Evolutionary conservation across 805 yeast genomes (phyloP).

Genomic region (Priceomyces carsonii): DNA sequence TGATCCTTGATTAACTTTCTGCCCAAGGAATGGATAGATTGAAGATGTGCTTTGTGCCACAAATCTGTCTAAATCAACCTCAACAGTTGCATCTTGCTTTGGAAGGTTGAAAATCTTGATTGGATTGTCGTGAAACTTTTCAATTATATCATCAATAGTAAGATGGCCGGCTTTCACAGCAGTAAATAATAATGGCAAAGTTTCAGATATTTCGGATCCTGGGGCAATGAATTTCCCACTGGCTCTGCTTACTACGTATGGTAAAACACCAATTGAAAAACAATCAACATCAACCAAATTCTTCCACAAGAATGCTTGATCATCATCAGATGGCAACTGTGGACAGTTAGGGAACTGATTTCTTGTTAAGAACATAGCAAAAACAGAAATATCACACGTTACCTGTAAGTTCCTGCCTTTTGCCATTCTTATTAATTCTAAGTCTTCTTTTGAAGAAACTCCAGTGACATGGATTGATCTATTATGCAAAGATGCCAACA

Average conservation of each 20-base stretch:
- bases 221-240: constrained; percentile 60
- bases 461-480: constrained; percentile 88
- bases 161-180: constrained; percentile 77
- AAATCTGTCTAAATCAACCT: constrained; percentile 77
- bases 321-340: constrained; percentile 78
- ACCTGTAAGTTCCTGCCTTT: constrained; percentile 79
- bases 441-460: constrained; percentile 77
- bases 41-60: constrained; percentile 40
- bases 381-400: constrained; percentile 86
- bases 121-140: constrained; percentile 79
- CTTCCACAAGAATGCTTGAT: constrained; percentile 82
- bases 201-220: constrained; percentile 78
- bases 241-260: constrained; percentile 68
- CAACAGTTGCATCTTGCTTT: constrained; percentile 76
- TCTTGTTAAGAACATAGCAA: constrained; percentile 73
- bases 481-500: constrained; percentile 84
- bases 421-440: constrained; percentile 80
- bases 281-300: constrained; percentile 74
- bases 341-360: constrained; percentile 69
- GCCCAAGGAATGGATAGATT: constrained; percentile 15
- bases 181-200: constrained; percentile 75
- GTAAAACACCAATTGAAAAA: constrained; percentile 81
- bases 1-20: constrained; percentile 64
- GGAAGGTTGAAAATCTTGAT: constrained; percentile 79
- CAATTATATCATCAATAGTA: constrained; percentile 68